A percentile compares a stretch with the other conserved stretches of the same genome.
phyloP scores from a whole-genome alignment of 495 filamentous ascomycete species.

The Beverwykella pulmonaria region DNA sequence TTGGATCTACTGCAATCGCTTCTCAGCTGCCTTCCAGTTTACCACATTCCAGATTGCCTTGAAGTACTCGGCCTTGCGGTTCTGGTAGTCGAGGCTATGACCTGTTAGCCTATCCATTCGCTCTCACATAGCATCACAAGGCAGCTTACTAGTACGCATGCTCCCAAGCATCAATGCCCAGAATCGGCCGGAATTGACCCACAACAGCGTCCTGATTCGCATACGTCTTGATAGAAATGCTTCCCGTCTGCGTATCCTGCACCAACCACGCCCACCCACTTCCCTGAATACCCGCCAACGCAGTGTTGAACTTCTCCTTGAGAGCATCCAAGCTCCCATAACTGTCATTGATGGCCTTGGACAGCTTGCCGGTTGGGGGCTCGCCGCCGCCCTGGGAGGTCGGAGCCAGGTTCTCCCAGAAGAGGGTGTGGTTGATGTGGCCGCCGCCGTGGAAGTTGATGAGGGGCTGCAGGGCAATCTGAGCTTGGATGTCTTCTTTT shows the following conservation, averaged over 20 bases:
- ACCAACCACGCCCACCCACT: constrained; percentile 96
- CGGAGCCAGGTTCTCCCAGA: constrained; percentile 91
- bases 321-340: constrained; percentile 75
- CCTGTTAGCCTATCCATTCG: constrained; percentile 1
- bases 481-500: constrained; percentile 62
- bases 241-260: constrained; percentile 76
- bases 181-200: constrained; percentile 78
- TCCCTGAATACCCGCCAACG: constrained; percentile 86
- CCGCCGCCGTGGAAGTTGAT: constrained; percentile 97
- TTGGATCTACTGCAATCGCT: constrained; percentile 63
- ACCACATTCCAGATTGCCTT: constrained; percentile 95
- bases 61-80: constrained; percentile 99
- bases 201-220: constrained; percentile 95
- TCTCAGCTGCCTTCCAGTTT: constrained; percentile 95
- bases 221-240: constrained; percentile 74
- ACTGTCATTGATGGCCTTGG: constrained; percentile 71
- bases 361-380: constrained; percentile 65
- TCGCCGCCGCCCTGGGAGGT: constrained; percentile 74
- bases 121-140: not conserved
- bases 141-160: constrained; percentile 71
- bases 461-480: constrained; percentile 79
- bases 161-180: constrained; percentile 98
- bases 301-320: constrained; percentile 75
- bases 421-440: constrained; percentile 88
- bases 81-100: constrained; percentile 87